Percentiles rank a stretch among this genome's conserved stretches.
These are phyloP conservation scores for Monascus ruber DNA, from an alignment of 2,329 filamentous ascomycete genomes.

Conservation along the genomic window DNA sequence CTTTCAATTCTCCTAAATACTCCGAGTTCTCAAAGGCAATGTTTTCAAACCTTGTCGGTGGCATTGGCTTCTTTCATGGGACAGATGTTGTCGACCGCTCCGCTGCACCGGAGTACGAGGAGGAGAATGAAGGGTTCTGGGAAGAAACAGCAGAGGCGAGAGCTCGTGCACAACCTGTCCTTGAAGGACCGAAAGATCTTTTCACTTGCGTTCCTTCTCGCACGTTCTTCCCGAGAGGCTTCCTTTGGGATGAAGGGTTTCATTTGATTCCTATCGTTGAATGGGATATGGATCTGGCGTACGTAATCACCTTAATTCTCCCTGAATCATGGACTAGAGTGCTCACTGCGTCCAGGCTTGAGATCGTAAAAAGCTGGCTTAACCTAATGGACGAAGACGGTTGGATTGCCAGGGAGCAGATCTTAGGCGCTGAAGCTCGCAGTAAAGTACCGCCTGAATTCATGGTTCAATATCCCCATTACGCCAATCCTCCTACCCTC, in stretches of 20 bases:
- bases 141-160: constrained; percentile 76
- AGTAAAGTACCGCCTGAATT: constrained; percentile 93
- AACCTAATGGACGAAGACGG: constrained; percentile 92
- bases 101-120: constrained; percentile 84
- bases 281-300: constrained; percentile 82
- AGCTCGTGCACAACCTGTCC: constrained; percentile 52
- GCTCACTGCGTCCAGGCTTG: constrained; percentile 37
- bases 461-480: constrained; percentile 90
- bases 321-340: background rate
- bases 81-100: constrained; percentile 81
- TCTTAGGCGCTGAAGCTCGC: constrained; percentile 78
- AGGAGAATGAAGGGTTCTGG: constrained; percentile 94
- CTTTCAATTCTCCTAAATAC: constrained; percentile 65
- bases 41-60: constrained; percentile 87
- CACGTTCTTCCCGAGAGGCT: constrained; percentile 91
- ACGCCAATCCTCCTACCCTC: constrained; percentile 90
- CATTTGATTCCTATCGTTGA: constrained; percentile 84
- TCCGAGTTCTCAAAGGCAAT: constrained; percentile 73
- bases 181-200: constrained; percentile 75
- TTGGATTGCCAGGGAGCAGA: constrained; percentile 95
- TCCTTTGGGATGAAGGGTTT: constrained; percentile 97
- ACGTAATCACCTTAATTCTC: constrained; percentile 9
- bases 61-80: constrained; percentile 91
- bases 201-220: constrained; percentile 87
- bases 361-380: constrained; percentile 93